These are phyloP conservation scores for Geum urbanum DNA, from an alignment of 306 rosid species.

Conservation along the genomic window DNA sequence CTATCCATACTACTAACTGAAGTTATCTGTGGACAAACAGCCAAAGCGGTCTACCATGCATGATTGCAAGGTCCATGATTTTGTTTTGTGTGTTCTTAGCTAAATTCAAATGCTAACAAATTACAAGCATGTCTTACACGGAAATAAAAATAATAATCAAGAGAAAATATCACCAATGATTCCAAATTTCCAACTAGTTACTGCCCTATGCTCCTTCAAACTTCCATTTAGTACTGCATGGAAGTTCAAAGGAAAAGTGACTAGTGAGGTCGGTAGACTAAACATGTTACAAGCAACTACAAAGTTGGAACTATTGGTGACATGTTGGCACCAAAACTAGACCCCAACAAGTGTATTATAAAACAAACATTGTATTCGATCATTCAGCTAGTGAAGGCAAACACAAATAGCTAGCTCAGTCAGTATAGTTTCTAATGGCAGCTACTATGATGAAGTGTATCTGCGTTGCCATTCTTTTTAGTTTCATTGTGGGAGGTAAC, in stretches of 20 bases:
- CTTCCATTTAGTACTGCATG: too few relatives aligned
- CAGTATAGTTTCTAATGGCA: neutral
- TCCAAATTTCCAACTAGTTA: too few relatives aligned
- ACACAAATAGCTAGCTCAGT: neutral
- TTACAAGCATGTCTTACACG: neutral
- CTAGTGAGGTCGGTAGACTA: too few relatives aligned
- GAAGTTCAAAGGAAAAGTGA: too few relatives aligned
- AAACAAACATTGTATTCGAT: neutral
- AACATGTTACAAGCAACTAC: too few relatives aligned
- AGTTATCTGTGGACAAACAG: slow-evolving; percentile 15
- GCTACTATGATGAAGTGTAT: neutral
- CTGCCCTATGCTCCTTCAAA: too few relatives aligned
- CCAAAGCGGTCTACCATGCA: too few relatives aligned
- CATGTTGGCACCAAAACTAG: too few relatives aligned
- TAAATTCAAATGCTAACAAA: neutral
- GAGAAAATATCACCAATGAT: too few relatives aligned
- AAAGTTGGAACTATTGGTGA: too few relatives aligned
- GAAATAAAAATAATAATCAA: neutral
- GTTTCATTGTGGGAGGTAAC: too few relatives aligned
- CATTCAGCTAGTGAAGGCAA: neutral
- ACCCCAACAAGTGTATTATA: too few relatives aligned
- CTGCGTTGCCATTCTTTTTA: neutral
- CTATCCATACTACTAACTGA: slow-evolving; percentile 26
- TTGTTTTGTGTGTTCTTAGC: neutral
- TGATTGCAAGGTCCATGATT: neutral